A percentile compares a stretch with the other conserved stretches of the same genome.
phyloP scores from a whole-genome alignment of 495 filamentous ascomycete species.

The Aspergillus saccharolyticus region DNA sequence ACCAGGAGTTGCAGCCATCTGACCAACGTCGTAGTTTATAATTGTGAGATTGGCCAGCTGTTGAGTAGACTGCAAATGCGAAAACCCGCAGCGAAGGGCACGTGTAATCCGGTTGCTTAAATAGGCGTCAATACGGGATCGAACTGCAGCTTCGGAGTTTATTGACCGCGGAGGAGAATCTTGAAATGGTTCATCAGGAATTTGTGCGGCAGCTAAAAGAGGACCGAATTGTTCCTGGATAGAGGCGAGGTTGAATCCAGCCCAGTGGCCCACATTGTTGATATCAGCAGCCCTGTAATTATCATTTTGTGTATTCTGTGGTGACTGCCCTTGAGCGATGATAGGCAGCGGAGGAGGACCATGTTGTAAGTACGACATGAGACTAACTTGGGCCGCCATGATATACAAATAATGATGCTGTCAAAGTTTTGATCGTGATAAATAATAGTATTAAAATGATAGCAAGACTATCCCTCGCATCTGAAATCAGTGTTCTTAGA shows the following conservation, averaged over 20 bases:
- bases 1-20: background rate
- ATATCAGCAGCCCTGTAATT: constrained; percentile 12
- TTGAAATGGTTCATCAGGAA: constrained; percentile 10
- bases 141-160: constrained; percentile 10
- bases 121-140: constrained; percentile 10
- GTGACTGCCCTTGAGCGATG: constrained; percentile 10
- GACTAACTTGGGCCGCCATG: constrained; percentile 2
- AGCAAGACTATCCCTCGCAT: too few relatives aligned
- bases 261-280: constrained; percentile 8
- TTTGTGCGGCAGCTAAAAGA: constrained; percentile 2
- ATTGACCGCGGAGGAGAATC: constrained; percentile 12
- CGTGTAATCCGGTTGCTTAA: constrained; percentile 3
- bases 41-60: constrained; percentile 2
- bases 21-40: constrained; percentile 8
- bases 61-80: background rate
- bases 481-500: too few relatives aligned
- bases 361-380: constrained; percentile 14
- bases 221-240: constrained; percentile 9
- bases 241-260: constrained; percentile 9
- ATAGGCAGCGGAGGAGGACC: constrained; percentile 9
- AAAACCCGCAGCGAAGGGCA: constrained; percentile 13
- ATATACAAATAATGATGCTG: background rate
- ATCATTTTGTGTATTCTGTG: constrained; percentile 10
- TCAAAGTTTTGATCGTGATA: too few relatives aligned
- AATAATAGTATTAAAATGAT: too few relatives aligned